Evolutionary conservation across 805 yeast genomes (phyloP), one percentile per base, ranked within the genome.

Genomic region (Wickerhamiella sergipiensis): DNA sequence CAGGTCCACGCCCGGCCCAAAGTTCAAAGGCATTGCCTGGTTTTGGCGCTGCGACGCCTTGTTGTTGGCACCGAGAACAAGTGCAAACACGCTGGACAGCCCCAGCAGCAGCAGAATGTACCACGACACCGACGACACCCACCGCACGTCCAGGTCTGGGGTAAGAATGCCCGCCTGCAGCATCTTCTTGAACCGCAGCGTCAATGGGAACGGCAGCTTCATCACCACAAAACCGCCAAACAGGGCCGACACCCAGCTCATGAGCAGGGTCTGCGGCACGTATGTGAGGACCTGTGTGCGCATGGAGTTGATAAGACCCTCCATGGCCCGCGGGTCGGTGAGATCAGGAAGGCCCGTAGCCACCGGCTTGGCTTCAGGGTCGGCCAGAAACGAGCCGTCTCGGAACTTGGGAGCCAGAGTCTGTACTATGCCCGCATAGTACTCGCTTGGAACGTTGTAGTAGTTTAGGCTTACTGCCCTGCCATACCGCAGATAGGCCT

Each of bases 61-160:
- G 55, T 65, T 65, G 36, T 54, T 53, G 29, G 53, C 78, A 12
- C 79, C 80, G 56, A 86, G 74, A 7, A 88, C 55, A 49, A 90
- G 73, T 39, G 84, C 75, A 64, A 82, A 83, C 1, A 92, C 80
- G 0, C 95, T 83, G 57, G 78, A 77, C 53, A 92, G 73, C 26
- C 97, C 97, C 48, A 89, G 66, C 54, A 87, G 77, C 50, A 87
- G 85, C 50, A 90, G 84, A 64, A 92, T 85, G 65, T 90, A 92
- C 97, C 97, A 92, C 5, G 97, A 87, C 19, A 92, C 83, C 2
- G 95, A 81, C 38, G 92, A 82, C 17, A 92, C 97, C 79, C 95
- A 92, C 24, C 95, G 71, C 8, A 82, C 95, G 62, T 89, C 92
- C 52, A 92, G 71, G 60, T 90, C 94, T 1, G 81, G 74, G 0